Percentiles rank a stretch among this genome's conserved stretches.
phyloP scores from a whole-genome alignment of 2,329 filamentous ascomycete species.

The Zymoseptoria brevis region DNA sequence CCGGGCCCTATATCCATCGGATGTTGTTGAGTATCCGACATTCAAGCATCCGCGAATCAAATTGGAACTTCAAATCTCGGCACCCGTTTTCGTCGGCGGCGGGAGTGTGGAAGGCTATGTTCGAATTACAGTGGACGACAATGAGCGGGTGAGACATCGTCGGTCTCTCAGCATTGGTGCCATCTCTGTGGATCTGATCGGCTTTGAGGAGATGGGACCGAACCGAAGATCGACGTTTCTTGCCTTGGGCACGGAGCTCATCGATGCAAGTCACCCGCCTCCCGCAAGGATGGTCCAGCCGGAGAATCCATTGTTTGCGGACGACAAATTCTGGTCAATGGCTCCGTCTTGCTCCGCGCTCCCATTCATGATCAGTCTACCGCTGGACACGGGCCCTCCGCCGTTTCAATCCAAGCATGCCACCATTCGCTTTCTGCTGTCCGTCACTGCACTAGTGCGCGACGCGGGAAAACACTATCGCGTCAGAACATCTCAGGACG shows the following conservation, averaged over 20 bases:
- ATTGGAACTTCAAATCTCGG: constrained; percentile 43
- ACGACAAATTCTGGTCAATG: constrained; percentile 42
- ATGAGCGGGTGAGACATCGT: constrained; percentile 37
- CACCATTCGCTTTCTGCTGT: constrained; percentile 44
- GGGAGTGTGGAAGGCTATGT: constrained; percentile 47
- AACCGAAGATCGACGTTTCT: constrained; percentile 43
- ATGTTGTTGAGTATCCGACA: constrained; percentile 43
- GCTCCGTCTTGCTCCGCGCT: constrained; percentile 40
- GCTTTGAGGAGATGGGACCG: constrained; percentile 44
- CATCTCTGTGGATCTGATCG: constrained; percentile 45
- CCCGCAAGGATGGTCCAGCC: constrained; percentile 44
- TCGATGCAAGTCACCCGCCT: constrained; percentile 44
- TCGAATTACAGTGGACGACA: constrained; percentile 41
- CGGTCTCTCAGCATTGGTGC: constrained; percentile 41
- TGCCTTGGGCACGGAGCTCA: constrained; percentile 44
- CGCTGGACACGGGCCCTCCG: constrained; percentile 47
- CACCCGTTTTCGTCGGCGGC: constrained; percentile 48
- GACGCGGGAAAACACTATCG: constrained; percentile 43
- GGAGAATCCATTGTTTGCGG: constrained; percentile 30
- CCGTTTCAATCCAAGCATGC: constrained; percentile 47
- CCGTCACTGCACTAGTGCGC: constrained; percentile 40
- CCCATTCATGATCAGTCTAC: constrained; percentile 47
- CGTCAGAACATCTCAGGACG: constrained; percentile 43
- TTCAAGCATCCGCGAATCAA: constrained; percentile 43
- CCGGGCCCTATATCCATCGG: constrained; percentile 38